A percentile compares a stretch with the other conserved stretches of the same genome.
Conservation (phyloP, 2,329 filamentous ascomycete species). For the Fusarium udum region DNA sequence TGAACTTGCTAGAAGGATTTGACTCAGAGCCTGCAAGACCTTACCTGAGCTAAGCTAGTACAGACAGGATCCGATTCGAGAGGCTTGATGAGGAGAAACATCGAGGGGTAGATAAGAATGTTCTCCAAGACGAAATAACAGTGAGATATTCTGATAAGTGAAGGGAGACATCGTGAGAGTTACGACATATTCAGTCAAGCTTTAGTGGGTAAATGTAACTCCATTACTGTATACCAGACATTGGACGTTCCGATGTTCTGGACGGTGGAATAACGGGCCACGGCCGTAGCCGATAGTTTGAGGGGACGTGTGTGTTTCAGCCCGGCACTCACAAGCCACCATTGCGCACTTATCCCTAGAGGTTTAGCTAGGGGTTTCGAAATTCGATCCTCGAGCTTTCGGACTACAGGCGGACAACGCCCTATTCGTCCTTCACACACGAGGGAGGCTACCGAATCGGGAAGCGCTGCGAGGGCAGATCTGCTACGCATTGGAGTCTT, state of each 20-base stretch:
- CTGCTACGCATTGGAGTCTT: conserved; percentile 5
- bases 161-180: not conserved
- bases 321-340: conserved; percentile 35
- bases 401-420: conserved; percentile 13
- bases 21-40: conserved; percentile 4
- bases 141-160: not conserved
- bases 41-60: conserved; percentile 4
- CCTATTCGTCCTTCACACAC: conserved; percentile 3
- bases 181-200: not conserved
- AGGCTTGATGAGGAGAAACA: not conserved
- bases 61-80: not conserved
- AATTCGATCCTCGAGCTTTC: not conserved
- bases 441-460: conserved; percentile 27
- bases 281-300: conserved; percentile 18
- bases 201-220: conserved; percentile 13
- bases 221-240: conserved; percentile 5
- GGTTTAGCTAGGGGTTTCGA: conserved; percentile 5
- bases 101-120: not conserved
- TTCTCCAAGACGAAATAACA: not conserved
- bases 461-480: conserved; percentile 20
- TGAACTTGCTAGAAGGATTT: not conserved
- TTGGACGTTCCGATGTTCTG: conserved; percentile 12
- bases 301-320: conserved; percentile 29
- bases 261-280: conserved; percentile 1
- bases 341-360: not conserved